These are phyloP conservation scores for Rhizopogon vinicolor DNA, from an alignment of 768 basidiomycete species.

Conservation along the genomic window DNA sequence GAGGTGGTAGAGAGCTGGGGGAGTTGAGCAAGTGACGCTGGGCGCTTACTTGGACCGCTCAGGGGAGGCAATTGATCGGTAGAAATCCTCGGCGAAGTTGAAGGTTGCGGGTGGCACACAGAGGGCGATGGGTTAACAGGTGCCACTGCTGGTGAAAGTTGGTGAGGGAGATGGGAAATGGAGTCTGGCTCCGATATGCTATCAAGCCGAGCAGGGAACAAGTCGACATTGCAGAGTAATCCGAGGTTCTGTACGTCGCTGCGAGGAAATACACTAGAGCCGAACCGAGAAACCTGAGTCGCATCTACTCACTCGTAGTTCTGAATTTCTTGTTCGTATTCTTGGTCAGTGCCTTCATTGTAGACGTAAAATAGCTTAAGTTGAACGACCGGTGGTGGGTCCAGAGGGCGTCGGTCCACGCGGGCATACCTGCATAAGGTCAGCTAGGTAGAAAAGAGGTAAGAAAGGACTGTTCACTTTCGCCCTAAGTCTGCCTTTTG, in stretches of 20 bases:
- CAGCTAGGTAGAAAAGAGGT: slow-evolving; percentile 1
- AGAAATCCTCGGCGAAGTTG: slow-evolving; percentile 7
- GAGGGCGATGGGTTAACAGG: not conserved
- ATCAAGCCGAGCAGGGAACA: slow-evolving; percentile 44
- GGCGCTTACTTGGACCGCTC: slow-evolving; percentile 9
- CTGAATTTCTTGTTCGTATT: slow-evolving; percentile 44
- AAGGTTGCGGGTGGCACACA: not conserved
- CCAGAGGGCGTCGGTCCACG: slow-evolving; percentile 62
- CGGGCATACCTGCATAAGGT: slow-evolving; percentile 43
- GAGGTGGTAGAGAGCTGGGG: slow-evolving; percentile 33
- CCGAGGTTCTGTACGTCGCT: slow-evolving; percentile 64
- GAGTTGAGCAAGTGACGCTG: slow-evolving; percentile 5
- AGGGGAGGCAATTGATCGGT: slow-evolving; percentile 19
- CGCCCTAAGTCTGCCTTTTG: slow-evolving; percentile 67
- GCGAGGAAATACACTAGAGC: slow-evolving; percentile 4
- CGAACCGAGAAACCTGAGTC: not conserved
- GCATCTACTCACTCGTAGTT: slow-evolving; percentile 42
- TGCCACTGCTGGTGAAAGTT: not conserved
- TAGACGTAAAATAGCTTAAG: slow-evolving; percentile 48
- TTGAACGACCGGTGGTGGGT: slow-evolving; percentile 58
- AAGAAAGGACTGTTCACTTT: slow-evolving; percentile 39
- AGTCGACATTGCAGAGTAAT: slow-evolving; percentile 71
- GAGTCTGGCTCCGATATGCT: slow-evolving; percentile 7
- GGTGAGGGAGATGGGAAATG: not conserved
- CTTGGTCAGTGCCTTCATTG: slow-evolving; percentile 31